These are phyloP conservation scores for Ananas comosus DNA, from an alignment of 176 grass and related monocot species.

Conservation along the genomic window DNA sequence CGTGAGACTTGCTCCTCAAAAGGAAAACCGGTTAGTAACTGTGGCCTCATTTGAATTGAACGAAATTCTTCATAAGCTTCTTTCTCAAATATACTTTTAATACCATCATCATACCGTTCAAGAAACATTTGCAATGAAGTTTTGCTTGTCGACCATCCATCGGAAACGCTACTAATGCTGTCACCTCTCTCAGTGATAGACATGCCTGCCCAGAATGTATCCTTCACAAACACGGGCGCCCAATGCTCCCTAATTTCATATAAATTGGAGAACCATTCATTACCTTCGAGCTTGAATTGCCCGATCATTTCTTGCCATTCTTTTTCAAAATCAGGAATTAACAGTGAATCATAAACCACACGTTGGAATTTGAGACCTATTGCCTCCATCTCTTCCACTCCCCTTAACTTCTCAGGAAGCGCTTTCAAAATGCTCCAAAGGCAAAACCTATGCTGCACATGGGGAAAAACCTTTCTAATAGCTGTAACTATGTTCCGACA, in stretches of 20 bases:
- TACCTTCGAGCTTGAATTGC: constrained; percentile 61
- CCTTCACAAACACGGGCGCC: constrained; percentile 75
- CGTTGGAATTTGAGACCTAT: constrained; percentile 72
- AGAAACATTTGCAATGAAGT: constrained; percentile 74
- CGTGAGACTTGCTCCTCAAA: constrained; percentile 85
- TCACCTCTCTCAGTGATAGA: constrained; percentile 66
- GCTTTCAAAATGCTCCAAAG: constrained; percentile 94
- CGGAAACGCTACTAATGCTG: constrained; percentile 65
- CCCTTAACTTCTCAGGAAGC: constrained; percentile 77
- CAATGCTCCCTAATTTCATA: constrained; percentile 70
- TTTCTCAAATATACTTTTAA: constrained; percentile 66
- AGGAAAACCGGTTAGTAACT: constrained; percentile 62
- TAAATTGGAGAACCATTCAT: constrained; percentile 56
- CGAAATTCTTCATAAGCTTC: constrained; percentile 90
- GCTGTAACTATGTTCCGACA: constrained; percentile 54
- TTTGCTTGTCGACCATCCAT: constrained; percentile 69
- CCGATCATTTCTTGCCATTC: constrained; percentile 77
- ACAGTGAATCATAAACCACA: constrained; percentile 67
- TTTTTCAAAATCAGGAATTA: constrained; percentile 62
- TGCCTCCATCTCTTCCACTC: constrained; percentile 77
- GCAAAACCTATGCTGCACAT: constrained; percentile 62
- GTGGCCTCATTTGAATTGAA: constrained; percentile 79
- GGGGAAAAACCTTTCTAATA: constrained; percentile 47
- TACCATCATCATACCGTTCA: constrained; percentile 81
- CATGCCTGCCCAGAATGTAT: constrained; percentile 84